Base-by-base conservation (phyloP, 768 basidiomycete species). In the Tylopilus rubrobrunneus region DNA sequence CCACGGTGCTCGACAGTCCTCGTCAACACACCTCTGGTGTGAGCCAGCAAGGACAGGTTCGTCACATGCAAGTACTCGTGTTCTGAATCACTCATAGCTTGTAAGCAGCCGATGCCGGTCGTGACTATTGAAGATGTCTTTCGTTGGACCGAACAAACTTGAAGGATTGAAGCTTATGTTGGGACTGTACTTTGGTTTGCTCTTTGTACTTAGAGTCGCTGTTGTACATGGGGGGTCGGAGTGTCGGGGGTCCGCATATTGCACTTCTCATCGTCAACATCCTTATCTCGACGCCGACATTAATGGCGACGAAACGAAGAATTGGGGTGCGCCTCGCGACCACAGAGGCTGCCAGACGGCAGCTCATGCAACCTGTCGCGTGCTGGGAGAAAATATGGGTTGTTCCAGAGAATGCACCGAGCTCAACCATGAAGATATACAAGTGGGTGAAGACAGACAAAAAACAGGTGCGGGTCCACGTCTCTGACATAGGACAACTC, bases 351-450 rank as follows among this genome's bases (percentile, higher is more conserved):
- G 88, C 89, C 33, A 79, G 89, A 37, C 80, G 89, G 55, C 86
- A 89, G 69, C 76, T 91, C n/a, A 90, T 92, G 86, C 87, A 89
- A 63, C 90, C 90, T 7, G 90, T 92, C n/a, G 81, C 78, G 27
- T 88, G 85, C 58, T 93, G 89, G 90, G 89, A 92, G 71, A 88
- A 86, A 71, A 74, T 77, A 34, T 89, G 87, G 87, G 75, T 80
- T 11, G 68, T 76, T 12, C 80, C 85, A 34, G 85, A 85, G 53
- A 75, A 74, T 50, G 73, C 80, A 23, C 62, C 81, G 25, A 79
- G 79, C 27, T 79, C 88, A 21, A 78, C 74, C 21, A 70, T 92
- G 45, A 86, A 83, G 63, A 76, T 90, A 23, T 81, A 78, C 63
- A 86, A 84, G 65, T 92, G 90, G 90, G 81, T 86, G 11, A 87